Percentiles rank a stretch among this genome's conserved stretches.
Conservation (phyloP, 345 rosid genomes). For the Arabidopsis arenosa region DNA sequence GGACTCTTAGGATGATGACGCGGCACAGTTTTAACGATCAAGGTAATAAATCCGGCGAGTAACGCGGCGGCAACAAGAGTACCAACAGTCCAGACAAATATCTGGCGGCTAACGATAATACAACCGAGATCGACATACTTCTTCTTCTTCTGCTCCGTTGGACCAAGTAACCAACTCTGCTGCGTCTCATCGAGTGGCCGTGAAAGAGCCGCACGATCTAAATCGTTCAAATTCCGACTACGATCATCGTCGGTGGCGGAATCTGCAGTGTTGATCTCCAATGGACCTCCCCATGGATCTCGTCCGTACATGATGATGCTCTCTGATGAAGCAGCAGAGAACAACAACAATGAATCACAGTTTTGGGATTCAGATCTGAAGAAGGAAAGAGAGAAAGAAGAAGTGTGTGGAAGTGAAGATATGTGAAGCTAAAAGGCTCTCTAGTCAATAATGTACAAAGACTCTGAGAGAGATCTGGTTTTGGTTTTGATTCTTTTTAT, state of each 20-base stretch:
- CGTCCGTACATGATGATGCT: slow-evolving; percentile 74
- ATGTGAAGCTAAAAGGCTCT: slow-evolving; percentile 15
- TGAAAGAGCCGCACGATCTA: slow-evolving; percentile 82
- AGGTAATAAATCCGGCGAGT: slow-evolving; percentile 72
- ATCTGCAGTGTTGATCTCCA: slow-evolving; percentile 90
- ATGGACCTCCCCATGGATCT: slow-evolving; percentile 98
- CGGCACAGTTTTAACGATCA: slow-evolving; percentile 87
- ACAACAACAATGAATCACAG: background rate
- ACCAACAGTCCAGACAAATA: slow-evolving; percentile 93
- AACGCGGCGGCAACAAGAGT: slow-evolving; percentile 60
- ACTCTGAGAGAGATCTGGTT: slow-evolving; percentile 15
- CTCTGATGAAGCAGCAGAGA: background rate
- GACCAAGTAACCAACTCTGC: slow-evolving; percentile 98
- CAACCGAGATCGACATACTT: slow-evolving; percentile 95
- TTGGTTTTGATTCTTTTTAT: background rate
- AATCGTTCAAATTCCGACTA: slow-evolving; percentile 83
- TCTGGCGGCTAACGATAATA: slow-evolving; percentile 93
- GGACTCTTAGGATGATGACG: slow-evolving; percentile 60
- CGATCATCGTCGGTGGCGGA: slow-evolving; percentile 98
- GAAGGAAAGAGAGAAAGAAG: background rate
- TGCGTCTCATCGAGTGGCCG: slow-evolving; percentile 94
- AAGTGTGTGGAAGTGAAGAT: slow-evolving; percentile 28
- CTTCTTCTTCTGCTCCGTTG: slow-evolving; percentile 95
- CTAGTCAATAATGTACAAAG: slow-evolving; percentile 13
- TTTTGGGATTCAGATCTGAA: slow-evolving; percentile 28